Percentiles rank a stretch among this genome's conserved stretches.
phyloP scores from a whole-genome alignment of 495 filamentous ascomycete genomes.

The Letharia lupina region DNA sequence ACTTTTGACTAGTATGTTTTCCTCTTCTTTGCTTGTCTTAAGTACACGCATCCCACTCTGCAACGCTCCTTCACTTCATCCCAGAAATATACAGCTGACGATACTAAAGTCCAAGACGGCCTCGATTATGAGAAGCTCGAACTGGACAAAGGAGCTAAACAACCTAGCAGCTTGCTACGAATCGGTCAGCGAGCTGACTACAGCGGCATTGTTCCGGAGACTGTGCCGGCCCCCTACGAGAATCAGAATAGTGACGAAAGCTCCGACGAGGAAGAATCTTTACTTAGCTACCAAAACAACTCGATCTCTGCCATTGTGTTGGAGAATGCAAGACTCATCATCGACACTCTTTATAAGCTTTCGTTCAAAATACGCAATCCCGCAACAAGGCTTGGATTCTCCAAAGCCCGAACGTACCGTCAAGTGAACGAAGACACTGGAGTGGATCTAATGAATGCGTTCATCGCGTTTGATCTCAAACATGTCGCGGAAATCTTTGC shows the following conservation, averaged over 20 bases:
- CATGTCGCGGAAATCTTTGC: conserved; percentile 21
- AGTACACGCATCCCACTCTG: no score
- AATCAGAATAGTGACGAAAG: not conserved
- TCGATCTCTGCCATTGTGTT: conserved; percentile 11
- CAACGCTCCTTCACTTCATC: not conserved
- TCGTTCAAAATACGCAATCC: conserved; percentile 27
- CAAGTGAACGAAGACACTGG: conserved; percentile 21
- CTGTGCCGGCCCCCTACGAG: not conserved
- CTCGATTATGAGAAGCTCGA: not conserved
- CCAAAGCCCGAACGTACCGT: conserved; percentile 16
- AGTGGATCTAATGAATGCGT: conserved; percentile 19
- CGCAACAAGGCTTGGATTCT: conserved; percentile 18
- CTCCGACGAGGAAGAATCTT: conserved; percentile 19
- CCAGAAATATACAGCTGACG: not conserved
- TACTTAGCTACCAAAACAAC: conserved; percentile 5
- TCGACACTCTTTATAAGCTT: conserved; percentile 26
- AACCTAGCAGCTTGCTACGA: no score
- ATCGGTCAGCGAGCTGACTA: no score
- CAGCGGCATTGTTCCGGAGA: not conserved
- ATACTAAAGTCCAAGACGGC: not conserved
- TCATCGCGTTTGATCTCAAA: conserved; percentile 13
- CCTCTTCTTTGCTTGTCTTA: not conserved
- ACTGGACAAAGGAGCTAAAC: no score
- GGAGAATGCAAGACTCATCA: conserved; percentile 16
- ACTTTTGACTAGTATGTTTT: conserved; percentile 3